Conservation (phyloP, 2,329 filamentous ascomycete species). For the Aaosphaeria pasadenensis region DNA sequence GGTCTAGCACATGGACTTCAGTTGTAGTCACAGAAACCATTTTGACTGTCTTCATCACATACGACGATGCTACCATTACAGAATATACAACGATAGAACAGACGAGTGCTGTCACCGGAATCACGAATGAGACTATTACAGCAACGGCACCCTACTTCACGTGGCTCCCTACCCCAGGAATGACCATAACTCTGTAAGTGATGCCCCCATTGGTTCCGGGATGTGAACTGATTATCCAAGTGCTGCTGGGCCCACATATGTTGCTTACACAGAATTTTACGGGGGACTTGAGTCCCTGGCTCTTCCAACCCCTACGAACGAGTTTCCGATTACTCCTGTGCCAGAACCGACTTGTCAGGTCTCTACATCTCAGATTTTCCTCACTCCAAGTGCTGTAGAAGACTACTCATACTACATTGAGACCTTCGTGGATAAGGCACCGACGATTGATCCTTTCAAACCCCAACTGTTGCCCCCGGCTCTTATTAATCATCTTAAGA, state of each 20-base stretch:
- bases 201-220: background rate
- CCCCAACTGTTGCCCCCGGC: slow-evolving; percentile 15
- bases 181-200: slow-evolving; percentile 6
- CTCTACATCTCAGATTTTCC: slow-evolving; percentile 8
- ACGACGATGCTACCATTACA: slow-evolving; percentile 25
- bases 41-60: slow-evolving; percentile 21
- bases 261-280: slow-evolving; percentile 24
- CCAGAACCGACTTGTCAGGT: slow-evolving; percentile 8
- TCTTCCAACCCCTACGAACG: slow-evolving; percentile 3
- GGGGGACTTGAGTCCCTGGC: slow-evolving; percentile 12
- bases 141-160: slow-evolving; percentile 20
- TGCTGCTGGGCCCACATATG: slow-evolving; percentile 26
- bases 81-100: slow-evolving; percentile 20
- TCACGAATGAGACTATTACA: slow-evolving; percentile 13
- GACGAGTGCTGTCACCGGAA: slow-evolving; percentile 18
- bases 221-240: slow-evolving; percentile 7
- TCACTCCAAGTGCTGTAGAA: slow-evolving; percentile 17
- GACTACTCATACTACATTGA: slow-evolving; percentile 26
- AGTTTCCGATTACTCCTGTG: slow-evolving; percentile 2
- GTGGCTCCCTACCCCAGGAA: slow-evolving; percentile 4
- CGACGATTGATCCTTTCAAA: background rate
- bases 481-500: slow-evolving; percentile 20
- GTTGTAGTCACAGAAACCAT: slow-evolving; percentile 25
- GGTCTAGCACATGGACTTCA: slow-evolving; percentile 5
- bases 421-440: slow-evolving; percentile 10